A percentile compares a stretch with the other conserved stretches of the same genome.
Conservation (phyloP, 495 filamentous ascomycete species). For the Barbatosphaeria neglecta region DNA sequence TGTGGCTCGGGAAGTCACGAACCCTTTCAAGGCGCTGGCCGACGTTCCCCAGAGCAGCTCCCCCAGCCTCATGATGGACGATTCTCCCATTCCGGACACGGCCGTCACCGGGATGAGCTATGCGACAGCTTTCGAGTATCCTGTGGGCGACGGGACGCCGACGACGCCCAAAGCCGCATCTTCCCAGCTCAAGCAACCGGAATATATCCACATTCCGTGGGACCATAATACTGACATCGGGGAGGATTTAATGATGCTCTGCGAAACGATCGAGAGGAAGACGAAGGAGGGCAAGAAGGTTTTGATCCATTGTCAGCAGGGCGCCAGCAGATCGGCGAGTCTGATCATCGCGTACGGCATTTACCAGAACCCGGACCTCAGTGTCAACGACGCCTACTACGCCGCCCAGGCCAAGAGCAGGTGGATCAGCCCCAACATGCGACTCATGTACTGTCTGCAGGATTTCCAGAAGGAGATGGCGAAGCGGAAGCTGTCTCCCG, state of each 20-base stretch:
- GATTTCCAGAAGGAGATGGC: conserved; percentile 70
- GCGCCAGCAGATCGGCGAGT: conserved; percentile 92
- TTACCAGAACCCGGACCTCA: conserved; percentile 76
- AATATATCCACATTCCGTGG: conserved; percentile 95
- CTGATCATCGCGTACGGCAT: conserved; percentile 93
- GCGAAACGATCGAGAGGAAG: conserved; percentile 73
- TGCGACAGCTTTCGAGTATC: conserved; percentile 57
- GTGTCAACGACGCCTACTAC: conserved; percentile 88
- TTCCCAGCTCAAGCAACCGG: conserved; percentile 49
- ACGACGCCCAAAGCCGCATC: conserved; percentile 47
- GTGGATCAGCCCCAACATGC: conserved; percentile 99
- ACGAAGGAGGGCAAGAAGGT: conserved; percentile 74
- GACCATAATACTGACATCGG: conserved; percentile 97
- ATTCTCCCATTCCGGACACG: conserved; percentile 52
- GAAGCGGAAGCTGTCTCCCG: conserved; percentile 32
- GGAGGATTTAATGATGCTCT: conserved; percentile 71
- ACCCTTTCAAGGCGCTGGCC: conserved; percentile 54
- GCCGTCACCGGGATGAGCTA: conserved; percentile 59
- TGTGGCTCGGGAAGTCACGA: conserved; percentile 85
- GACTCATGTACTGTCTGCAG: conserved; percentile 89
- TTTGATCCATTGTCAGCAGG: conserved; percentile 89
- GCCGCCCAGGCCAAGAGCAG: conserved; percentile 77
- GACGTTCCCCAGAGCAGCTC: conserved; percentile 13
- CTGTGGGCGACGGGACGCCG: conserved; percentile 28
- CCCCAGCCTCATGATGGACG: conserved; percentile 14